A percentile compares a stretch with the other conserved stretches of the same genome.
Conservation (phyloP, 768 basidiomycete species). For the Pleurotus sapidus region DNA sequence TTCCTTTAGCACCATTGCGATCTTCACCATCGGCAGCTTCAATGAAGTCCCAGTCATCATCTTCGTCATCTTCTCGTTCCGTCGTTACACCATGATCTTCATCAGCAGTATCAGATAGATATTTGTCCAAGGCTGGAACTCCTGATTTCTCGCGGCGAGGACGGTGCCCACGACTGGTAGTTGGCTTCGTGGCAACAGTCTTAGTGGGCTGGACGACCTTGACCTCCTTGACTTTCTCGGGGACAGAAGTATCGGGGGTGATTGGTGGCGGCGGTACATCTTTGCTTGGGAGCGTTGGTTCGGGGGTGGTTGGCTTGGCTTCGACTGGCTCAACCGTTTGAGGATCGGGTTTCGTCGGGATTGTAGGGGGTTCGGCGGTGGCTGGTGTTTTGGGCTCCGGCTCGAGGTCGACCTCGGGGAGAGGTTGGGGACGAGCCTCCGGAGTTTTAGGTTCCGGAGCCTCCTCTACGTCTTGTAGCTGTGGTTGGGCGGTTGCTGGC, state of each 20-base stretch:
- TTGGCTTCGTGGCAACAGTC: slow-evolving; percentile 14
- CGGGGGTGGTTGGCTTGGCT: background rate
- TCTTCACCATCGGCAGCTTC: slow-evolving; percentile 82
- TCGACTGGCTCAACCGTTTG: background rate
- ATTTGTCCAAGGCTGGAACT: slow-evolving; percentile 74
- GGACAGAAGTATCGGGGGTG: slow-evolving; percentile 10
- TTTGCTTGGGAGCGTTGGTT: background rate
- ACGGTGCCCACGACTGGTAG: slow-evolving; percentile 25
- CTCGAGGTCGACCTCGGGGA: slow-evolving; percentile 19
- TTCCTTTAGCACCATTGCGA: slow-evolving; percentile 74
- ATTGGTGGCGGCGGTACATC: background rate
- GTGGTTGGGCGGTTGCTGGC: slow-evolving; percentile 12
- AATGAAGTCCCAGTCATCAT: slow-evolving; percentile 92
- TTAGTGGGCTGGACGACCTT: slow-evolving; percentile 23
- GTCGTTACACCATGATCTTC: slow-evolving; percentile 40
- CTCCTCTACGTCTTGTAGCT: slow-evolving; percentile 19
- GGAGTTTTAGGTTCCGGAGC: slow-evolving; percentile 70
- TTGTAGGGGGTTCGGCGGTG: slow-evolving; percentile 14
- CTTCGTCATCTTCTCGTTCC: slow-evolving; percentile 58
- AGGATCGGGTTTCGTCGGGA: slow-evolving; percentile 3
- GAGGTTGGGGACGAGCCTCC: slow-evolving; percentile 51
- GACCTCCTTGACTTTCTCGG: slow-evolving; percentile 24
- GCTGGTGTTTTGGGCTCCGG: slow-evolving; percentile 1
- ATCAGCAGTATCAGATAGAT: slow-evolving; percentile 54
- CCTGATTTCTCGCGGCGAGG: slow-evolving; percentile 78